These are phyloP conservation scores for Trichosporon sp. DNA, from an alignment of 1,284 basidiomycete species.

Conservation along the genomic window DNA sequence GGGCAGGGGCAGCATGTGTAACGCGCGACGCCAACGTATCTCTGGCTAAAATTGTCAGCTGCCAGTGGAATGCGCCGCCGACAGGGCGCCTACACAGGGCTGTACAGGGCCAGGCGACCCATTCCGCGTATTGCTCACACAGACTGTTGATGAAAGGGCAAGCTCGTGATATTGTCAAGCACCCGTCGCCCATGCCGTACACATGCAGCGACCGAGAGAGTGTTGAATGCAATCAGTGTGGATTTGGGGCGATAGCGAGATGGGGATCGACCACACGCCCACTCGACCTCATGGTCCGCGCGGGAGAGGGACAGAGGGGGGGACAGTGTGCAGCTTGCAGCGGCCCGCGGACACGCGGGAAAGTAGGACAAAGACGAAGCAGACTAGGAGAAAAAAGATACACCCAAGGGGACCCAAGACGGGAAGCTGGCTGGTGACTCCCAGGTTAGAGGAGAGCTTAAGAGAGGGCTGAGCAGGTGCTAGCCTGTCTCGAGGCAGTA, in stretches of 20 bases:
- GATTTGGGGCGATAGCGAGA: no score
- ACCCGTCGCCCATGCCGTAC: neutral
- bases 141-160: neutral
- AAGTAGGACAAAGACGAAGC: neutral
- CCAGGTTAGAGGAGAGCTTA: no score
- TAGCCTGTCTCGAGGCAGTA: neutral
- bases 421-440: no score
- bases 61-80: neutral
- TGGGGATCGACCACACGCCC: no score
- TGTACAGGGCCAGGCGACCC: no score
- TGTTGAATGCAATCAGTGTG: no score
- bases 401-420: neutral
- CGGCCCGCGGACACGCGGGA: neutral
- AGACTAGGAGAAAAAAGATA: neutral
- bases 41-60: neutral
- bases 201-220: no score
- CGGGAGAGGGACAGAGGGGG: neutral
- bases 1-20: neutral
- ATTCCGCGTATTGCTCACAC: no score
- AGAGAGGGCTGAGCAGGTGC: no score
- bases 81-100: no score
- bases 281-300: neutral
- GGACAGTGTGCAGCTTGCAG: neutral
- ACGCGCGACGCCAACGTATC: neutral
- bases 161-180: neutral